phyloP scores from a whole-genome alignment of 192 early-diverging fungal genomes.

The Coemansia sp. region DNA sequence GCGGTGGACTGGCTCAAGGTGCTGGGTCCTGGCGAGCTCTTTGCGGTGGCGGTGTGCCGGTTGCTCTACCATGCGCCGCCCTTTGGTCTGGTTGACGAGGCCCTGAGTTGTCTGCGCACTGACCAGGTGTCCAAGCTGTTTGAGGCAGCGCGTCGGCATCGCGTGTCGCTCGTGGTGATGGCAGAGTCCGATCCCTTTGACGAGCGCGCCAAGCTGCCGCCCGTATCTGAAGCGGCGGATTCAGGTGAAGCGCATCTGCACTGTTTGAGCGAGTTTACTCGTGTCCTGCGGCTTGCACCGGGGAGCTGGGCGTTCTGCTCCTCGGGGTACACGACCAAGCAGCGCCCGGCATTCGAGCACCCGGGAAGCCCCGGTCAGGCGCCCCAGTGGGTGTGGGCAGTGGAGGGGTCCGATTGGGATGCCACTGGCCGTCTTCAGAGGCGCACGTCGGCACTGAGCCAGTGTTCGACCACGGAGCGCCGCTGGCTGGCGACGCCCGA shows the following conservation, averaged over 20 bases:
- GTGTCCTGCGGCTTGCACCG: constrained; percentile 18
- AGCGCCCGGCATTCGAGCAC: constrained; percentile 26
- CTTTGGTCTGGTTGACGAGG: constrained; percentile 32
- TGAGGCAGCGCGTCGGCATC: constrained; percentile 21
- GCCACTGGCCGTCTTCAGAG: constrained; percentile 3
- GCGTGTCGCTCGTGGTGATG: constrained; percentile 23
- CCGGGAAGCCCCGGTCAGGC: no score
- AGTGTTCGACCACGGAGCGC: constrained; percentile 49
- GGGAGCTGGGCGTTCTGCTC: constrained; percentile 24
- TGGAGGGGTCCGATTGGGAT: not conserved
- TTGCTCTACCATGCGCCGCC: constrained; percentile 30
- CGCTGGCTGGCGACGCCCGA: constrained; percentile 27
- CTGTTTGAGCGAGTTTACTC: constrained; percentile 11
- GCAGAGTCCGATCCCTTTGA: constrained; percentile 24
- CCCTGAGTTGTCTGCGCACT: constrained; percentile 7
- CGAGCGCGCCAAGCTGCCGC: not conserved
- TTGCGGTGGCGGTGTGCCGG: constrained; percentile 26
- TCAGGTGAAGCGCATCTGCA: not conserved
- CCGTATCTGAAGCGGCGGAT: no score
- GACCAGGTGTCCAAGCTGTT: constrained; percentile 25
- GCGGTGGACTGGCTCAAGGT: constrained; percentile 37
- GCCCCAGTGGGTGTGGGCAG: constrained; percentile 19
- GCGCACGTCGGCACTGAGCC: constrained; percentile 41
- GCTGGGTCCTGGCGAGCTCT: constrained; percentile 22
- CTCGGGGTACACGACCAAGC: constrained; percentile 18